A percentile compares a stretch with the other conserved stretches of the same genome.
phyloP scores from a whole-genome alignment of 2,329 filamentous ascomycete genomes.

The Cladophialophora chaetospira region DNA sequence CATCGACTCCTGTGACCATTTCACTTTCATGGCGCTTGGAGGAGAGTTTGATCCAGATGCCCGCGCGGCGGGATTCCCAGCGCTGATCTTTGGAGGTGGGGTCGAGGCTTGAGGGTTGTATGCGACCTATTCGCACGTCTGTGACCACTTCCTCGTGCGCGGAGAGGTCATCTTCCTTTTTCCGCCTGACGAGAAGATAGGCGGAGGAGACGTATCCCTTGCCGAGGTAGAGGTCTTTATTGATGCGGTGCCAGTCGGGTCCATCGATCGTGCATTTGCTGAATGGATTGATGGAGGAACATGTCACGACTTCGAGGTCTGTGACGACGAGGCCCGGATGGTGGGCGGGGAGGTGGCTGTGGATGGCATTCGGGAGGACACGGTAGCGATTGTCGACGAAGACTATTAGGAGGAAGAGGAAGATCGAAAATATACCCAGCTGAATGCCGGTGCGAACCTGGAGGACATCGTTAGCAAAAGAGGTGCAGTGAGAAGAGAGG shows the following conservation, averaged over 20 bases:
- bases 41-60: constrained; percentile 80
- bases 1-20: constrained; percentile 78
- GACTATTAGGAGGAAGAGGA: constrained; percentile 72
- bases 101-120: constrained; percentile 65
- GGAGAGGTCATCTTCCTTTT: constrained; percentile 80
- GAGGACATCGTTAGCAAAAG: constrained; percentile 3
- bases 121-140: constrained; percentile 72
- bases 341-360: constrained; percentile 83
- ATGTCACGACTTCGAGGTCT: constrained; percentile 77
- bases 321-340: constrained; percentile 83
- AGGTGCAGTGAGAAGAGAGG: not conserved
- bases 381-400: constrained; percentile 87
- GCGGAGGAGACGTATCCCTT: constrained; percentile 73
- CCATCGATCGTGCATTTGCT: constrained; percentile 74
- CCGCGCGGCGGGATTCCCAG: constrained; percentile 77
- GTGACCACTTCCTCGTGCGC: constrained; percentile 76
- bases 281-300: constrained; percentile 72
- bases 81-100: constrained; percentile 59
- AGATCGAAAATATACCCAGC: constrained; percentile 65
- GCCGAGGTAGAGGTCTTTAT: constrained; percentile 85
- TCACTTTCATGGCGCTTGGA: constrained; percentile 71
- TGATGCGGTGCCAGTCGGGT: constrained; percentile 75
- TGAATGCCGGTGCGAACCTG: constrained; percentile 70
- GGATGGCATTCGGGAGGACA: constrained; percentile 80
- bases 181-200: constrained; percentile 79